Evolutionary conservation across 768 basidiomycete species (phyloP), one percentile per base, ranked within the genome.

Genomic region (Saitozyma podzolica): DNA sequence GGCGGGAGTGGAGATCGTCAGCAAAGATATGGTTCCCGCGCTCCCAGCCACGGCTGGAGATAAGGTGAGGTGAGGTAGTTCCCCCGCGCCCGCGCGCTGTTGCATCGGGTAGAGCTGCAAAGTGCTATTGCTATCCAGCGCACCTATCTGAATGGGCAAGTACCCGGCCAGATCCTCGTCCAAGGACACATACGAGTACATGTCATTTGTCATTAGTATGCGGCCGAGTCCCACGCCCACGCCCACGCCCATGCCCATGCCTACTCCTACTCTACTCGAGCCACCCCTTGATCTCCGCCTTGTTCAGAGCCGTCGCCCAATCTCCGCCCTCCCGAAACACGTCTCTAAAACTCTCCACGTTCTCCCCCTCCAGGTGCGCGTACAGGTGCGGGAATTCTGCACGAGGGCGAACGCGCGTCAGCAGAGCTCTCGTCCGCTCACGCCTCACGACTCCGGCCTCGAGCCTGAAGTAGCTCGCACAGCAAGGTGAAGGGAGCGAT

Each of bases 301-400:
- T 14, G 16, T 64, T 60, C n/a, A 78, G 57, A 1, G 67, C 71
- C 1, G 50, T 58, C 47, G 69, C 70, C 77, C 78, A 78, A 0
- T 29, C 57, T 39, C 66, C 62, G 6, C 55, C 66, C 16, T 54
- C 45, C 16, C 62, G 64, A 17, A 62, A 63, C 29, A 79, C 50
- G 50, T 80, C 76, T 54, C 71, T 68, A 68, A 76, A 68, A 0
- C 62, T 64, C 20, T 79, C 78, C 19, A 79, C 75, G 50, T 79
- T 70, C 63, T 80, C 78, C 29, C 79, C 79, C 55, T 80, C 76
- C 14, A 80, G 65, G 39, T 70, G 68, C 0, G 74, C 77, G 54
- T 77, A 75, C 37, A 80, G 66, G 56, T 79, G 77, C 2, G 79
- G 77, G 68, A 71, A 79, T 14, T 66, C 74, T 75, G 54, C 39